Percentiles rank a stretch among this genome's conserved stretches.
Evolutionary conservation across 768 basidiomycete species (phyloP).

Genomic region (Pleurotus tuber-regium): DNA sequence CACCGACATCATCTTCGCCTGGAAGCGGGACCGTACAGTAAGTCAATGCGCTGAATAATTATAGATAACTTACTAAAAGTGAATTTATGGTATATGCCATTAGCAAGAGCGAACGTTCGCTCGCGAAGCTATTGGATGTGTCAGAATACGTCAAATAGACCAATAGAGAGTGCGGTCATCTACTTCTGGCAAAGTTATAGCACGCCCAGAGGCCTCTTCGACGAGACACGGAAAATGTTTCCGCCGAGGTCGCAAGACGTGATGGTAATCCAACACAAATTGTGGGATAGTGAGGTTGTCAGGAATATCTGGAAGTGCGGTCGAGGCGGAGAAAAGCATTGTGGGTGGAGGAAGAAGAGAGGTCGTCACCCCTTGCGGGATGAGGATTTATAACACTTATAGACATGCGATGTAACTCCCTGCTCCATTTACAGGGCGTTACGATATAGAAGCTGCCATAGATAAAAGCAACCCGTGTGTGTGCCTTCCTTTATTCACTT

Average conservation of each 20-base stretch:
- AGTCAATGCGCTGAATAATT: background rate
- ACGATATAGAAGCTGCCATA: conserved; percentile 6
- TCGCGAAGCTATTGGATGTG: conserved; percentile 29
- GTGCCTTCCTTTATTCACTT: background rate
- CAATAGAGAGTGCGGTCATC: background rate
- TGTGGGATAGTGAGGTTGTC: conserved; percentile 54
- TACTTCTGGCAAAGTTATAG: conserved; percentile 40
- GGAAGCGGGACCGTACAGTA: background rate
- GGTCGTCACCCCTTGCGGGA: background rate
- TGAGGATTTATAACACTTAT: conserved; percentile 5
- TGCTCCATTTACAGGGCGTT: conserved; percentile 11
- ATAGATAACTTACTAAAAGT: conserved; percentile 29
- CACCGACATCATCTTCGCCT: conserved; percentile 53
- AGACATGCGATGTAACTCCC: conserved; percentile 10
- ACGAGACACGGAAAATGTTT: conserved; percentile 44
- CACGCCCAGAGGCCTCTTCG: conserved; percentile 45
- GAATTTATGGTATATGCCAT: conserved; percentile 32
- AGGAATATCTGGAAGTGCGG: conserved; percentile 40
- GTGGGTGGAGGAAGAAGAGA: conserved; percentile 17
- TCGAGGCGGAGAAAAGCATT: conserved; percentile 26
- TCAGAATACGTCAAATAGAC: conserved; percentile 7
- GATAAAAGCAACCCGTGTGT: background rate
- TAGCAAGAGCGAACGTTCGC: conserved; percentile 39
- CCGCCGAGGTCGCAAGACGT: conserved; percentile 40
- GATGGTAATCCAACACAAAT: conserved; percentile 52